Conservation (phyloP, 208 protist genomes). For the Herpetomonas samuelpessoai region DNA sequence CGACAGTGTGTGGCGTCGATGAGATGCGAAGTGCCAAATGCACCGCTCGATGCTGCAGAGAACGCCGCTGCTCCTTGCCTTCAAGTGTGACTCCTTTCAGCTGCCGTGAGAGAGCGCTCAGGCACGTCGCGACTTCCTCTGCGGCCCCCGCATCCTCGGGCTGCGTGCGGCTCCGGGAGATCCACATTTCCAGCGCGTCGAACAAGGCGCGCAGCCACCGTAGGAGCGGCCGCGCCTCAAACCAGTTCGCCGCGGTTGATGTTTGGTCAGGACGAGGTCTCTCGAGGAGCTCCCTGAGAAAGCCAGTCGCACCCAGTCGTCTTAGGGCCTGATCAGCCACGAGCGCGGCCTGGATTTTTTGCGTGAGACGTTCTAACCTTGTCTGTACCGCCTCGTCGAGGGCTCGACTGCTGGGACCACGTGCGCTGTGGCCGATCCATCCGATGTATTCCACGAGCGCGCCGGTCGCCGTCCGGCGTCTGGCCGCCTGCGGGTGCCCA, state of each 20-base stretch:
- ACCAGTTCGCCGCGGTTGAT: too few species aligned
- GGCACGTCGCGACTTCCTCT: too few species aligned
- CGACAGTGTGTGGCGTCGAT: too few species aligned
- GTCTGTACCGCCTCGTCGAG: not conserved
- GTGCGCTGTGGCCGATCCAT: not conserved
- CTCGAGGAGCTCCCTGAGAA: slow-evolving; percentile 4
- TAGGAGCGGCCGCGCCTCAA: not conserved
- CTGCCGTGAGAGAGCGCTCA: too few species aligned
- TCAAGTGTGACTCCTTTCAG: too few species aligned
- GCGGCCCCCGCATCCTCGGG: not conserved
- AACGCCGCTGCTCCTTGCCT: too few species aligned
- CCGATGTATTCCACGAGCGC: slow-evolving; percentile 14
- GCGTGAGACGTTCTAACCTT: not conserved
- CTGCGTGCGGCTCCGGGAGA: not conserved
- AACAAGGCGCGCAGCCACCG: not conserved
- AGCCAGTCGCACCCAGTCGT: slow-evolving; percentile 7
- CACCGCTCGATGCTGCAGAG: too few species aligned
- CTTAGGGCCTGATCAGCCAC: not conserved
- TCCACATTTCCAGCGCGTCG: not conserved
- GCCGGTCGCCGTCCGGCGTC: slow-evolving; percentile 17
- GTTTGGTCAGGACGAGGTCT: not conserved
- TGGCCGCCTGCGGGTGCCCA: slow-evolving; percentile 1
- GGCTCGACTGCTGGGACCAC: not conserved
- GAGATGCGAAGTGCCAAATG: too few species aligned
- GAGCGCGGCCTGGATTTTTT: not conserved